phyloP scores from a whole-genome alignment of 192 early-diverging fungal species.

The Podila epicladia region DNA sequence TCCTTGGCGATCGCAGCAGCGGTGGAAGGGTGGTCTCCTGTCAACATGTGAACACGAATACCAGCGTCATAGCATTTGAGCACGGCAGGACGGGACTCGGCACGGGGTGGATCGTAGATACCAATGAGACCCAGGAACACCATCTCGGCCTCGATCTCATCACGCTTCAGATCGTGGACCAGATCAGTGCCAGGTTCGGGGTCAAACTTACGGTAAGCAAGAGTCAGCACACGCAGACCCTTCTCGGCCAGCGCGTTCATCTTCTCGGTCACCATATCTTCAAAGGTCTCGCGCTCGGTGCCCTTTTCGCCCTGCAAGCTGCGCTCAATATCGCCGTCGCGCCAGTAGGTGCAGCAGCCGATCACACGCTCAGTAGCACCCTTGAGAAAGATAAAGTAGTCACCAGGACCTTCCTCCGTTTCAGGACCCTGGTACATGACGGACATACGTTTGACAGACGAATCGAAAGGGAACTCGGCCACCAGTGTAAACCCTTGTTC shows the following conservation, averaged over 20 bases:
- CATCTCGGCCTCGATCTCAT: constrained; percentile 75
- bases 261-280: constrained; percentile 67
- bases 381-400: constrained; percentile 78
- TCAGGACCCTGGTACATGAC: constrained; percentile 65
- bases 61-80: constrained; percentile 86
- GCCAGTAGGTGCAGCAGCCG: constrained; percentile 65
- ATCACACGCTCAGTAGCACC: constrained; percentile 93
- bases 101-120: constrained; percentile 90
- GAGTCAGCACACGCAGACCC: constrained; percentile 88
- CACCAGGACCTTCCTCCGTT: constrained; percentile 35
- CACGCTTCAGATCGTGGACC: constrained; percentile 57
- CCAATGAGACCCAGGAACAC: constrained; percentile 89
- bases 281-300: constrained; percentile 28
- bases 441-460: constrained; percentile 88
- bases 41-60: constrained; percentile 94
- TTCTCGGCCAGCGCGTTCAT: constrained; percentile 77
- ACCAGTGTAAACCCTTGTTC: constrained; percentile 57
- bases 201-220: constrained; percentile 73
- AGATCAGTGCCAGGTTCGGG: constrained; percentile 12
- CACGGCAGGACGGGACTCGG: constrained; percentile 71
- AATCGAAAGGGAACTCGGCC: constrained; percentile 76
- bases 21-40: constrained; percentile 92
- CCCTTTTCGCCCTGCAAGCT: constrained; percentile 37
- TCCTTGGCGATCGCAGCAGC: constrained; percentile 91
- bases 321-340: constrained; percentile 47